Evolutionary conservation across 148 eudicot genomes (phyloP).

Genomic region (Diospyros kaki): DNA sequence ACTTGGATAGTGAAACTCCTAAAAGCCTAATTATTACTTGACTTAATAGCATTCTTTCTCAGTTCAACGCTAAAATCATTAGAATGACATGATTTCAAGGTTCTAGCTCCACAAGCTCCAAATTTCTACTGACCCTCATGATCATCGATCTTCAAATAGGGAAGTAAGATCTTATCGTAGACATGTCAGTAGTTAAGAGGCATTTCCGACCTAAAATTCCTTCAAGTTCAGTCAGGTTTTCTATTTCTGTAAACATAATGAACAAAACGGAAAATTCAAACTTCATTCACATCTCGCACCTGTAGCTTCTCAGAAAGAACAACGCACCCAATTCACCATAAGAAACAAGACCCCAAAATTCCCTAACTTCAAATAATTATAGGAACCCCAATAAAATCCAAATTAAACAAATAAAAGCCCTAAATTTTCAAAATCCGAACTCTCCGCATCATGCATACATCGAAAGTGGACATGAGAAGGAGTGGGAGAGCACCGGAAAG

Average conservation of each 20-base stretch:
- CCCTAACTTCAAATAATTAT: background rate
- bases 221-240: slow-evolving; percentile 1
- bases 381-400: background rate
- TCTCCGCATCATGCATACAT: background rate
- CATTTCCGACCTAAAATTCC: background rate
- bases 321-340: background rate
- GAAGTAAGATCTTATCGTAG: background rate
- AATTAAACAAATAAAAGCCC: background rate
- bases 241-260: background rate
- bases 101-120: background rate
- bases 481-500: background rate
- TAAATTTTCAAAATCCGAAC: background rate
- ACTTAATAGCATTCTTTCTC: background rate
- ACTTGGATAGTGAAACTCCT: background rate
- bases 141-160: background rate
- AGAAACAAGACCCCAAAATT: background rate
- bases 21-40: background rate
- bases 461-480: background rate
- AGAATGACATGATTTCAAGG: background rate
- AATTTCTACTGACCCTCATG: background rate
- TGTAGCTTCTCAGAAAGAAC: background rate
- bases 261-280: background rate
- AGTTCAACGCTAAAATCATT: background rate
- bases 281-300: background rate
- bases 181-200: too few relatives aligned